These are phyloP conservation scores for Tuber melanosporum DNA, from an alignment of 495 filamentous ascomycete genomes.

Conservation along the genomic window DNA sequence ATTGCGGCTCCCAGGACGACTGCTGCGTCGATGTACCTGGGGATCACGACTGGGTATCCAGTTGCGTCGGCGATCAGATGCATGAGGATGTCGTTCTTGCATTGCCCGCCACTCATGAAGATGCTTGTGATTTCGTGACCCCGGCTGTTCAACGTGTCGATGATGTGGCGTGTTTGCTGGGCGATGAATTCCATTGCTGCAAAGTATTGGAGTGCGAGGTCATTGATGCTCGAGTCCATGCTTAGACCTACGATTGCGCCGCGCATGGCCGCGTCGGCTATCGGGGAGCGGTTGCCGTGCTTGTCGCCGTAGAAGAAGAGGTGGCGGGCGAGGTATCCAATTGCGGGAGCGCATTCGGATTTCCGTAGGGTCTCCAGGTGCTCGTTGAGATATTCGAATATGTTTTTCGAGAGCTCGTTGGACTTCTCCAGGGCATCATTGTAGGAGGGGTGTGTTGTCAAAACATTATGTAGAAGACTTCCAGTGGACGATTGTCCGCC, in stretches of 20 bases:
- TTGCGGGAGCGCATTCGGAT: constrained; percentile 60
- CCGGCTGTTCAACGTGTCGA: constrained; percentile 79
- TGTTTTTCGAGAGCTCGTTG: constrained; percentile 68
- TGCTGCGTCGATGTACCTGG: constrained; percentile 87
- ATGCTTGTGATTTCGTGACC: constrained; percentile 83
- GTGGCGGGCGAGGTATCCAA: constrained; percentile 81
- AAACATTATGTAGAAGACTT: constrained; percentile 83
- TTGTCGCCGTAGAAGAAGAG: constrained; percentile 98
- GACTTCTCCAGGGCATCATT: constrained; percentile 67
- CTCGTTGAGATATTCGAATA: constrained; percentile 90
- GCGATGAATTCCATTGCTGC: constrained; percentile 95
- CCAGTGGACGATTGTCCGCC: constrained; percentile 94
- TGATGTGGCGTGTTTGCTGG: constrained; percentile 88
- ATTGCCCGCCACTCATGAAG: constrained; percentile 97
- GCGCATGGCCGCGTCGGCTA: constrained; percentile 86
- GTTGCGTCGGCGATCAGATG: constrained; percentile 82
- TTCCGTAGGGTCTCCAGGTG: constrained; percentile 71
- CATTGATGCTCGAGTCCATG: constrained; percentile 75
- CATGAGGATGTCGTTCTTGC: constrained; percentile 90
- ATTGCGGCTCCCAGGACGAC: constrained; percentile 95
- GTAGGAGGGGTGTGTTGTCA: constrained; percentile 88
- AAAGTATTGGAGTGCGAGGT: constrained; percentile 86
- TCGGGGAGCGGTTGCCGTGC: constrained; percentile 93
- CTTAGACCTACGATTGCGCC: constrained; percentile 80
- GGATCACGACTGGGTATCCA: constrained; percentile 84